Evolutionary conservation across 2,329 filamentous ascomycete species (phyloP), one percentile per base, ranked within the genome.

Genomic region (Xylaria arbuscula): DNA sequence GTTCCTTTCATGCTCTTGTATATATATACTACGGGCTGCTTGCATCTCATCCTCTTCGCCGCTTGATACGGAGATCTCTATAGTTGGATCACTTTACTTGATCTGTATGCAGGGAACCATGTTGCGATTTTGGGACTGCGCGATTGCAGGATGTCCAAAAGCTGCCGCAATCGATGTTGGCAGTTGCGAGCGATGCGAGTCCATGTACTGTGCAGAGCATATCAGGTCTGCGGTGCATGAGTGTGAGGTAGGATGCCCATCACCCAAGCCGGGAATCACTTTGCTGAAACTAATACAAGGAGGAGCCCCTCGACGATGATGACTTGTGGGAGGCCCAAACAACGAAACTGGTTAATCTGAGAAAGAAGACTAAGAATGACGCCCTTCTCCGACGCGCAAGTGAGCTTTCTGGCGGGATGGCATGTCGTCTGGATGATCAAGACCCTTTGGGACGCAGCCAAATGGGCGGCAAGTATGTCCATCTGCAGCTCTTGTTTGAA

Each of bases 251-350:
- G 32, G 32, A 62, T 45, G 3, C 36, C 34, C 3, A 28, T 9
- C 22, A 64, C 55, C 42, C 40, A 15, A 28, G 2, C 3, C 15
- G 48, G 6, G 60, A 54, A 32, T 19, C 1, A 19, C 19, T 61
- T 24, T 47, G 17, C 59, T 64, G 24, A 62, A 5, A 9, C 53
- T 9, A n/a, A 3, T 51, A 54, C 1, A 61, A 70, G 68, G 34
- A 56, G 5, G 51, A 68, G 19, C 69, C 68, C 19, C 62, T 74
- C 22, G 69, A 71, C 62, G 63, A 72, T 24, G 72, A 72, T 1
- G 67, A 63, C 15, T 70, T 71, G 70, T 17, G 65, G 22, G 70
- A 70, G 17, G 65, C 58, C 28, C 68, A 72, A 56, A 70, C 68
- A 4, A 51, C 66, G 24, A 70, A 74, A 54, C 32, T 74, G 22